A percentile compares a stretch with the other conserved stretches of the same genome.
Conservation (phyloP, 345 rosid genomes). For the Streptanthus diversifolius region DNA sequence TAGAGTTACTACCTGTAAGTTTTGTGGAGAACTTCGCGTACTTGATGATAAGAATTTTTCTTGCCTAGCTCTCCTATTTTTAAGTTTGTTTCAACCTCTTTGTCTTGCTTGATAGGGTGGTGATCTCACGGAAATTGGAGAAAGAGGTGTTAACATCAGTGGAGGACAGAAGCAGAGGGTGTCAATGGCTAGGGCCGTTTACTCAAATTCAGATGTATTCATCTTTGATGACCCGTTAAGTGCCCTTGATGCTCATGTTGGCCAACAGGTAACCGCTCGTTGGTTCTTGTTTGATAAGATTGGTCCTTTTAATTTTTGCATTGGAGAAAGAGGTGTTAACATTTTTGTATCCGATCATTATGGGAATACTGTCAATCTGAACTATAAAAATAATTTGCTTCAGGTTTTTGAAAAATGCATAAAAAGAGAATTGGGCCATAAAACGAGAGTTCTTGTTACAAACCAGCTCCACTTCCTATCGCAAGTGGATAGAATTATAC, state of each 20-base stretch:
- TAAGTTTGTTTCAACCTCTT: constrained; percentile 23
- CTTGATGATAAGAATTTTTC: constrained; percentile 5
- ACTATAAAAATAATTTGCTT: neutral
- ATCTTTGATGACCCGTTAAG: constrained; percentile 79
- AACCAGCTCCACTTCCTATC: constrained; percentile 98
- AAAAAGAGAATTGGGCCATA: constrained; percentile 71
- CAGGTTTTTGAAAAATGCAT: constrained; percentile 97
- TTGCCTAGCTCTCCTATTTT: constrained; percentile 2
- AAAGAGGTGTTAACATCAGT: constrained; percentile 84
- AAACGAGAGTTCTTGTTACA: constrained; percentile 96
- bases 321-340: neutral
- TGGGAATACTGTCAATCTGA: neutral
- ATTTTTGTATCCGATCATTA: neutral
- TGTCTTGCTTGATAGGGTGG: constrained; percentile 43
- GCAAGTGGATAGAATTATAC: constrained; percentile 84
- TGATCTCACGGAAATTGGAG: constrained; percentile 74
- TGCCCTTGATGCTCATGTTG: constrained; percentile 87
- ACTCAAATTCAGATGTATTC: constrained; percentile 61
- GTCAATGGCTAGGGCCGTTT: constrained; percentile 78
- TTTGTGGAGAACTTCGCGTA: constrained; percentile 21
- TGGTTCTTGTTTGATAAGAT: neutral
- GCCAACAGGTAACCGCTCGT: constrained; percentile 67
- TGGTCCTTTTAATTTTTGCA: neutral
- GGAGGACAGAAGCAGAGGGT: constrained; percentile 91
- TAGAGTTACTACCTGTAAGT: constrained; percentile 38